Percentiles rank a stretch among this genome's conserved stretches.
Conservation (phyloP, 345 rosid species). For the Excoecaria agallocha region DNA sequence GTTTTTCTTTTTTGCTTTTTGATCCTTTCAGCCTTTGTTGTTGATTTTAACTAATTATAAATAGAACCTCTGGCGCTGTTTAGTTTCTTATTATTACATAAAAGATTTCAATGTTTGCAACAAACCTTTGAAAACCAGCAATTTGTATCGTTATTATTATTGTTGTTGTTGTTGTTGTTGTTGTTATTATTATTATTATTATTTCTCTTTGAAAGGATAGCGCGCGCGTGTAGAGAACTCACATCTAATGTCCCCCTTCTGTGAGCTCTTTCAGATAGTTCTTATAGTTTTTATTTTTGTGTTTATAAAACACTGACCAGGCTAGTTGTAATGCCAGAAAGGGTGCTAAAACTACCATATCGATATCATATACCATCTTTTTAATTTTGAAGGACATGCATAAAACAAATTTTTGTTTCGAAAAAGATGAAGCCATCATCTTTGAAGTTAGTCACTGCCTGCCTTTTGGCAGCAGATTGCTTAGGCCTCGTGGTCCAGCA, state of each 20-base stretch:
- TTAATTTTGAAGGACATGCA: neutral
- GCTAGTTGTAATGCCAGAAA: neutral
- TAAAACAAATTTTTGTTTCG: neutral
- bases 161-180: no score
- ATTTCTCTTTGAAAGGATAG: neutral
- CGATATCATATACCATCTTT: neutral
- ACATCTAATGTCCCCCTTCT: no score
- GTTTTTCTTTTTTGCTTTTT: neutral
- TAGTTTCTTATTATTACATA: neutral
- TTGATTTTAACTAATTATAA: neutral
- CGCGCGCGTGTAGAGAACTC: no score
- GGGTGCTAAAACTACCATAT: neutral
- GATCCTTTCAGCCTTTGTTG: neutral
- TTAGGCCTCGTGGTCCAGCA: neutral
- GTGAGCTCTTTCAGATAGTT: neutral
- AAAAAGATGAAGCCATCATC: neutral
- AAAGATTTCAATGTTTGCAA: neutral
- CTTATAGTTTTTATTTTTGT: neutral
- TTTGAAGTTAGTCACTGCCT: neutral
- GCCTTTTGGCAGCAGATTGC: constrained; percentile 2
- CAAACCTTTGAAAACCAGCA: neutral
- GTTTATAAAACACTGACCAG: neutral
- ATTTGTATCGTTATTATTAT: no score
- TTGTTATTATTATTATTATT: no score
- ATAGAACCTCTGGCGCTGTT: neutral